A percentile compares a stretch with the other conserved stretches of the same genome.
phyloP scores from a whole-genome alignment of 1,284 basidiomycete genomes.

The Sutorius eximius region DNA sequence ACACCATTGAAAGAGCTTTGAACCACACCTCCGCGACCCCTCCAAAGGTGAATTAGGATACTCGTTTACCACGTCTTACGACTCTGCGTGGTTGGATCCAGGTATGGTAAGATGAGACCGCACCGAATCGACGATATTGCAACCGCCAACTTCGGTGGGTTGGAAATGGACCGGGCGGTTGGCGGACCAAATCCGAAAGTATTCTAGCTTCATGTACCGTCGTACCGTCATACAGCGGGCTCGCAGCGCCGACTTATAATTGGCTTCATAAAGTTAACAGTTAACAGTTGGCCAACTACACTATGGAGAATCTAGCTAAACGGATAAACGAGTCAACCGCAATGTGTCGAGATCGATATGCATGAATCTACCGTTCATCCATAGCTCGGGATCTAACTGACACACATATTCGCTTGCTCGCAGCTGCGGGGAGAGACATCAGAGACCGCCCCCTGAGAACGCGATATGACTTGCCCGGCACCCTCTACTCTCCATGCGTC shows the following conservation, averaged over 20 bases:
- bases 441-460: neutral
- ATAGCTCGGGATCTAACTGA: neutral
- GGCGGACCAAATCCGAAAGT: neutral
- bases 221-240: too few species aligned
- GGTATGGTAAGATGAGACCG: too few species aligned
- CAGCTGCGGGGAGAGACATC: neutral
- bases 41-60: neutral
- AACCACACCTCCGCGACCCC: neutral
- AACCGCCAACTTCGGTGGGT: neutral
- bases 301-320: too few species aligned
- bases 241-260: neutral
- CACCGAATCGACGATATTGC: too few species aligned
- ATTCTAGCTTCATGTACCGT: neutral
- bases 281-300: too few species aligned
- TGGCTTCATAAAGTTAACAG: neutral
- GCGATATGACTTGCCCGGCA: neutral
- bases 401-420: neutral
- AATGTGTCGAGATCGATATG: neutral
- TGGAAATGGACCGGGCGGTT: neutral
- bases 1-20: neutral
- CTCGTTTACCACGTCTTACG: neutral
- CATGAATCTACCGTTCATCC: neutral
- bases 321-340: neutral
- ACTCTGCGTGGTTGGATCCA: too few species aligned
- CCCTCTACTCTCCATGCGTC: too few species aligned